phyloP scores from a whole-genome alignment of 352 stramenopile species.

The Pythium myriotylum region DNA sequence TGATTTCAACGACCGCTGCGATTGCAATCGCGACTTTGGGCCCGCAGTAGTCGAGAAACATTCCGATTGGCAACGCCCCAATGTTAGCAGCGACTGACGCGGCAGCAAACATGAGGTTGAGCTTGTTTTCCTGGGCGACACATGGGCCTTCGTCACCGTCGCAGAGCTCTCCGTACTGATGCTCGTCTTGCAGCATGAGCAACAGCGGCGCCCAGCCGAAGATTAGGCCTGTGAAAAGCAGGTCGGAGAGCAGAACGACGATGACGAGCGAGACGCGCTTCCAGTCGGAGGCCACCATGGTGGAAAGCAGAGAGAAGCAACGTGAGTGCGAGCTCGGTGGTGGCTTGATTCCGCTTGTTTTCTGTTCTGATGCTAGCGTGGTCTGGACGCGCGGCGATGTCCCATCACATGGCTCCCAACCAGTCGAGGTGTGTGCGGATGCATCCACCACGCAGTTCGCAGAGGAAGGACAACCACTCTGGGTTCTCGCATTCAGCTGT shows the following conservation, averaged over 20 bases:
- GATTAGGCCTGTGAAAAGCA: constrained; percentile 85
- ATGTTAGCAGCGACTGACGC: constrained; percentile 82
- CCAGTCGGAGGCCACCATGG: constrained; percentile 14
- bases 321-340: no score
- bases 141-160: constrained; percentile 41
- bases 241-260: constrained; percentile 68
- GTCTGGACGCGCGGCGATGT: not conserved
- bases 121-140: constrained; percentile 75
- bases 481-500: not conserved
- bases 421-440: not conserved
- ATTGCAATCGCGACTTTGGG: constrained; percentile 52
- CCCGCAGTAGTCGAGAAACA: constrained; percentile 75
- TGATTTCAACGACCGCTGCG: constrained; percentile 64
- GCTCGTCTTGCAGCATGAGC: constrained; percentile 80
- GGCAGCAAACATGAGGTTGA: constrained; percentile 89
- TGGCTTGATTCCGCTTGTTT: not conserved
- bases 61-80: constrained; percentile 70
- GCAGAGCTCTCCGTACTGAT: constrained; percentile 82
- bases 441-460: not conserved
- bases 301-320: not conserved
- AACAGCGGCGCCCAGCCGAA: constrained; percentile 89
- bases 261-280: constrained; percentile 62
- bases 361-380: not conserved
- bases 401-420: not conserved
- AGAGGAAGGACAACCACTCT: not conserved